Base-by-base conservation (phyloP, 2,329 filamentous ascomycete genomes). In the Sclerotinia minor region DNA sequence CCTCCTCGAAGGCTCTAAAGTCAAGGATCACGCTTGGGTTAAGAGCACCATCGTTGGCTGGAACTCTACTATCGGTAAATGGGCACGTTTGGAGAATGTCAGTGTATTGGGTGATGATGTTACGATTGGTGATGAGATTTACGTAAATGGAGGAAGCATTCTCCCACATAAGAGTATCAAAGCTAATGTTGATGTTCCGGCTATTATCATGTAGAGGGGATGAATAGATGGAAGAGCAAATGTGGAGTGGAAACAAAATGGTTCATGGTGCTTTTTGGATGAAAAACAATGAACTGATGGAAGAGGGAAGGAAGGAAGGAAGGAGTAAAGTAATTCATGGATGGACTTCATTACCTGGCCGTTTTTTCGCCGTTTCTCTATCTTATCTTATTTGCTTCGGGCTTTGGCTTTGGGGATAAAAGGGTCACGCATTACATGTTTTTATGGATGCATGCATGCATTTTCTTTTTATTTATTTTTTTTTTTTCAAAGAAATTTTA, bases 91-190 rank as follows among this genome's bases (percentile, higher is more conserved):
- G 72, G 95, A 99, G 85, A 99, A 99, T 78, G 94, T 98, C 53
- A 94, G 92, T n/a, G 94, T 99, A 65, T 87, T 99, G 26, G 95
- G 94, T 73, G 95, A 99, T 81, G 94, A 99, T 78, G 94, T 99
- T 65, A 96, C 92, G 69, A 96, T 99, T 78, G 94, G 93, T 64
- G 94, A 99, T 77, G 94, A 99, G 82, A 93, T 99, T 74, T 97
- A 98, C 81, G 95, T 97, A 80, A 99, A 99, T 80, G 94, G 94
- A 76, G 93, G 94, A 76, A 96, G 92, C 75, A 90, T 99, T 71
- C 84, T 99, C 72, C 94, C 94, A 8, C 94, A 99, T 84, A 99
- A 99, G 90, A 95, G 90, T 79, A 98, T 99, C 86, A 98, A 98
- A 87, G 87, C 90, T 76, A 99, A 99, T 80, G 92, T 99, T 76